These are phyloP conservation scores for Aspergillus pseudoglaucus DNA, from an alignment of 2,329 filamentous ascomycete species.

Conservation along the genomic window DNA sequence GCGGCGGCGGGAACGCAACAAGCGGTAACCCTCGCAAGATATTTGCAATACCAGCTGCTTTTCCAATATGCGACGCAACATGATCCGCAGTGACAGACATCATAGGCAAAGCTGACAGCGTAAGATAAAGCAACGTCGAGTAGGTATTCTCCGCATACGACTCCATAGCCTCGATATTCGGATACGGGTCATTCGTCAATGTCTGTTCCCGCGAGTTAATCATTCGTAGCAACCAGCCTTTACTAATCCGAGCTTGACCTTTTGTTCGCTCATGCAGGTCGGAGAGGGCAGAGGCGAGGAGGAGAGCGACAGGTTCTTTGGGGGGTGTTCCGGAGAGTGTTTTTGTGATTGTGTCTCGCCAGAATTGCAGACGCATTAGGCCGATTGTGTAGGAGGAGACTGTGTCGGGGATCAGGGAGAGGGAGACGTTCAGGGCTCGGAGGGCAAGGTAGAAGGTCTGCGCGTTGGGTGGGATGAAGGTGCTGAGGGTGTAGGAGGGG, in stretches of 20 bases:
- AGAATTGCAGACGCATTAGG: slow-evolving; percentile 87
- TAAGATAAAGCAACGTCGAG: slow-evolving; percentile 84
- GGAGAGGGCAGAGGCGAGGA: slow-evolving; percentile 67
- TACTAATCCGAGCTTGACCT: slow-evolving; percentile 49
- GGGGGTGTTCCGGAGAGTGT: slow-evolving; percentile 73
- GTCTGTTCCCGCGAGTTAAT: slow-evolving; percentile 76
- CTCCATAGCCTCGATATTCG: slow-evolving; percentile 66
- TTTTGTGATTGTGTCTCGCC: slow-evolving; percentile 75
- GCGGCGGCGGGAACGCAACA: slow-evolving; percentile 68
- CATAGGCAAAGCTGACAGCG: slow-evolving; percentile 70
- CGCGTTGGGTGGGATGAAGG: slow-evolving; percentile 69
- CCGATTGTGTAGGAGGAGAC: slow-evolving; percentile 85
- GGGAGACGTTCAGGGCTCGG: slow-evolving; percentile 85
- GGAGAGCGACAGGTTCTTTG: slow-evolving; percentile 82
- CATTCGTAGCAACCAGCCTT: slow-evolving; percentile 69
- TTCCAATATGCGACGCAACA: slow-evolving; percentile 89
- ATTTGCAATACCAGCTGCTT: slow-evolving; percentile 81
- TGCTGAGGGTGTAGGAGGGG: slow-evolving; percentile 76
- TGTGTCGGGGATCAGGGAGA: slow-evolving; percentile 81
- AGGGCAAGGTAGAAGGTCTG: slow-evolving; percentile 84
- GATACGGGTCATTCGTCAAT: slow-evolving; percentile 75
- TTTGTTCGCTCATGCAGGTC: slow-evolving; percentile 45
- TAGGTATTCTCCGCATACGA: slow-evolving; percentile 93
- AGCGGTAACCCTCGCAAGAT: slow-evolving; percentile 82
- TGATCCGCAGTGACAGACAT: slow-evolving; percentile 83